These are phyloP conservation scores for Tilletia horrida DNA, from an alignment of 1,284 basidiomycete genomes.

Conservation along the genomic window DNA sequence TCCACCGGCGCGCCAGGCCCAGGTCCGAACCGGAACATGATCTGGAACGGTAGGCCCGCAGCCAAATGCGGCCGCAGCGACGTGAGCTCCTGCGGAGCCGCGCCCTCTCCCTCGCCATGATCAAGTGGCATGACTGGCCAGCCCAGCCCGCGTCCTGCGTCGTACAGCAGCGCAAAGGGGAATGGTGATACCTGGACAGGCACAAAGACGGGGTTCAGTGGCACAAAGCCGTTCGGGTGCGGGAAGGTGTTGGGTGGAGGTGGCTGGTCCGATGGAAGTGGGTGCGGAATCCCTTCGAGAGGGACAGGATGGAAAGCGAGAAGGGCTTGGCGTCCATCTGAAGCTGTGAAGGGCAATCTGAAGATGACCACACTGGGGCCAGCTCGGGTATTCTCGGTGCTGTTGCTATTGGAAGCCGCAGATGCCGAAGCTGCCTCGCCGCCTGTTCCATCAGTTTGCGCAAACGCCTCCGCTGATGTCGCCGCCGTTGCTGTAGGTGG, in stretches of 20 bases:
- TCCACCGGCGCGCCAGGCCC: slow-evolving; percentile 20
- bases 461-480: neutral
- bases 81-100: neutral
- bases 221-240: slow-evolving; percentile 27
- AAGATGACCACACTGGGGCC: slow-evolving; percentile 25
- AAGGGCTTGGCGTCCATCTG: slow-evolving; percentile 34
- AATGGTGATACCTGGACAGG: slow-evolving; percentile 42
- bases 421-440: neutral
- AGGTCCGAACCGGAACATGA: slow-evolving; percentile 21
- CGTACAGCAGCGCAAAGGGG: slow-evolving; percentile 47
- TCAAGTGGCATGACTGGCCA: slow-evolving; percentile 39
- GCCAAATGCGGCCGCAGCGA: slow-evolving; percentile 11
- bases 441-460: neutral
- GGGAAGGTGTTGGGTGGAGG: slow-evolving; percentile 10
- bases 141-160: slow-evolving; percentile 32
- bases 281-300: slow-evolving; percentile 14
- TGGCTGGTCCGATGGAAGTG: slow-evolving; percentile 11
- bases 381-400: neutral
- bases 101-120: neutral
- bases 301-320: slow-evolving; percentile 38
- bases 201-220: slow-evolving; percentile 40
- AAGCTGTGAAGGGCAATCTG: slow-evolving; percentile 33
- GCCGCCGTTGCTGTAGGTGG: neutral
- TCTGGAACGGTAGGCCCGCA: slow-evolving; percentile 26
- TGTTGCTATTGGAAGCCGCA: neutral